A percentile compares a stretch with the other conserved stretches of the same genome.
phyloP scores from a whole-genome alignment of 1,284 basidiomycete genomes.

The Heterobasidion occidentale region DNA sequence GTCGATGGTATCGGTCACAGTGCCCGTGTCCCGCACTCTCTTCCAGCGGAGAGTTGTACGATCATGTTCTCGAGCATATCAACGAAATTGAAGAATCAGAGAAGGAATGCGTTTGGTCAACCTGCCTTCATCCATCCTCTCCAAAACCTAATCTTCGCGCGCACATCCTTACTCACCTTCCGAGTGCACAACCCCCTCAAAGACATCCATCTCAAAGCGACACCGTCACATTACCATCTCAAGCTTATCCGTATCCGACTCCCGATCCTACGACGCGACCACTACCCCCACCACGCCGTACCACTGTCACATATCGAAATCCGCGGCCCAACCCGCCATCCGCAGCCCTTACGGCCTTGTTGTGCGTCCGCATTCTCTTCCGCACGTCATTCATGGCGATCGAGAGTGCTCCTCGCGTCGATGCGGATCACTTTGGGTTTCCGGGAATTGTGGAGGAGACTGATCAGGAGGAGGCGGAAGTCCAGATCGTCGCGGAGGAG shows the following conservation, averaged over 20 bases:
- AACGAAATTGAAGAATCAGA: conserved; percentile 33
- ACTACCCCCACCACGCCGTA: conserved; percentile 54
- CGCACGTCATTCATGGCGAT: conserved; percentile 62
- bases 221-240: conserved; percentile 52
- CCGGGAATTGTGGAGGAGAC: conserved; percentile 59
- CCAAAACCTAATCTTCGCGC: conserved; percentile 44
- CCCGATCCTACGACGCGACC: conserved; percentile 53
- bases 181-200: conserved; percentile 40
- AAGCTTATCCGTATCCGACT: conserved; percentile 44
- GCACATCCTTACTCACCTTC: conserved; percentile 70
- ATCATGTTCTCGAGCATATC: conserved; percentile 59
- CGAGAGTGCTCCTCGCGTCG: conserved; percentile 64
- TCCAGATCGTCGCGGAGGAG: conserved; percentile 34
- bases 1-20: conserved; percentile 56
- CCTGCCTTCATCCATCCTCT: conserved; percentile 41
- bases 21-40: conserved; percentile 41
- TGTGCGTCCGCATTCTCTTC: conserved; percentile 70
- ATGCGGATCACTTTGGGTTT: conserved; percentile 78
- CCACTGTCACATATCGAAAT: conserved; percentile 45
- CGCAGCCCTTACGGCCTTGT: conserved; percentile 63
- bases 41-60: conserved; percentile 53
- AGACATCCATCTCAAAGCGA: conserved; percentile 63
- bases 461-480: conserved; percentile 37
- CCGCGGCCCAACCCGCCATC: conserved; percentile 61
- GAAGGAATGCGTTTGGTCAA: conserved; percentile 56